phyloP scores from a whole-genome alignment of 2,329 filamentous ascomycete genomes.

The Alternaria burnsii region DNA sequence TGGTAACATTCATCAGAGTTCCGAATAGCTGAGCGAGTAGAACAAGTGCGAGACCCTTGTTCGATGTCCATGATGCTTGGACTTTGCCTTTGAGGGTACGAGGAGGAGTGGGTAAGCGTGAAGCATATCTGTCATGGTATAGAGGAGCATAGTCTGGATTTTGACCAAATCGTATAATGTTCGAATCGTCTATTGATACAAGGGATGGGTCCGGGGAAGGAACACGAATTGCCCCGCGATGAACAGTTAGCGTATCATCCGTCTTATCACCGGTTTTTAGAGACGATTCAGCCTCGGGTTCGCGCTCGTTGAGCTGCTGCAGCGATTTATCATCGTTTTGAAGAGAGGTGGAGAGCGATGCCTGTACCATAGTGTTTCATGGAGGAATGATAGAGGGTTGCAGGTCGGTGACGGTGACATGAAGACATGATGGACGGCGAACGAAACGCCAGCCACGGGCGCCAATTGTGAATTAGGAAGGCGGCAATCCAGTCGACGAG shows the following conservation, averaged over 20 bases:
- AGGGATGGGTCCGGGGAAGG: conserved; percentile 46
- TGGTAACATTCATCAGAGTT: conserved; percentile 83
- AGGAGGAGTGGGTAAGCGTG: conserved; percentile 33
- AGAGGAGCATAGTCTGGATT: conserved; percentile 28
- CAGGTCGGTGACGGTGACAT: conserved; percentile 17
- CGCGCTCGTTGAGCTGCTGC: conserved; percentile 15
- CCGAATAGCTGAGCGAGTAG: conserved; percentile 81
- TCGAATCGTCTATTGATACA: conserved; percentile 46
- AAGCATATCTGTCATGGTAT: conserved; percentile 29
- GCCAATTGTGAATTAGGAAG: conserved; percentile 36
- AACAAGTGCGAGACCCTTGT: conserved; percentile 78
- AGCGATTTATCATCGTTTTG: conserved; percentile 33
- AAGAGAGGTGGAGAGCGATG: conserved; percentile 23
- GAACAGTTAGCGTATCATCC: conserved; percentile 34
- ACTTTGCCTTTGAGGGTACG: conserved; percentile 31
- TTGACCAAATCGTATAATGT: conserved; percentile 39
- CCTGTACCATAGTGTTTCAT: conserved; percentile 38
- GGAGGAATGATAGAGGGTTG: conserved; percentile 13
- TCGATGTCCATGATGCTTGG: conserved; percentile 65
- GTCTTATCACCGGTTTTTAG: conserved; percentile 43
- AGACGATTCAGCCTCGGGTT: conserved; percentile 17
- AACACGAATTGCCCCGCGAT: conserved; percentile 42
- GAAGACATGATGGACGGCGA: conserved; percentile 21
- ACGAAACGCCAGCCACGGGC: conserved; percentile 25
- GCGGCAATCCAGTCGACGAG: conserved; percentile 30